Evolutionary conservation across 345 rosid species (phyloP).

Genomic region (Bruguiera parviflora): DNA sequence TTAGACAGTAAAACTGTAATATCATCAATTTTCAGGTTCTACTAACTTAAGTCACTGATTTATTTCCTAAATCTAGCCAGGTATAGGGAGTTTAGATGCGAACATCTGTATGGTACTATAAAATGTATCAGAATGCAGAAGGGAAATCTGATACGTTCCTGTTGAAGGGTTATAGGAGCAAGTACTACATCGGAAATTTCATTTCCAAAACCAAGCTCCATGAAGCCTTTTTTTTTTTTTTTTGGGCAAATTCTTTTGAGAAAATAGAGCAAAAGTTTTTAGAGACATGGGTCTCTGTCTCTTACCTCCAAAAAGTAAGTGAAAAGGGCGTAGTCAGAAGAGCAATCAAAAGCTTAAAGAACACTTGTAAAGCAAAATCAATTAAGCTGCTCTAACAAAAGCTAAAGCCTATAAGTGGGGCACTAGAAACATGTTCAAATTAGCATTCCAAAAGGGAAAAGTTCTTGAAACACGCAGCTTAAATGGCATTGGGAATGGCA

Average conservation of each 20-base stretch:
- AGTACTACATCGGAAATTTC: not conserved
- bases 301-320: constrained; percentile 25
- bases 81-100: too few relatives aligned
- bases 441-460: constrained; percentile 20
- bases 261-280: constrained; percentile 9
- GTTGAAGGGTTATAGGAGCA: too few relatives aligned
- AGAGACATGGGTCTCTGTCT: constrained; percentile 24
- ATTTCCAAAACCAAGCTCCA: not conserved
- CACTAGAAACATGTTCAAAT: constrained; percentile 1
- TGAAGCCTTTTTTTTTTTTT: not conserved
- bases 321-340: constrained; percentile 43
- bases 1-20: too few relatives aligned
- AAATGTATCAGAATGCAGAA: too few relatives aligned
- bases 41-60: too few relatives aligned
- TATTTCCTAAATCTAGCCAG: too few relatives aligned
- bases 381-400: constrained; percentile 38
- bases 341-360: constrained; percentile 32
- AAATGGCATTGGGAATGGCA: constrained; percentile 55
- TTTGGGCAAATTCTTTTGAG: not conserved
- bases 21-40: too few relatives aligned
- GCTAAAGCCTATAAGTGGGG: constrained; percentile 29
- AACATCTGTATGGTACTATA: too few relatives aligned
- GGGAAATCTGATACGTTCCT: too few relatives aligned
- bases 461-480: constrained; percentile 21
- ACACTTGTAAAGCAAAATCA: constrained; percentile 20